A percentile compares a stretch with the other conserved stretches of the same genome.
Conservation (phyloP, 257 asterid genomes). For the Primulina huaijiensis region DNA sequence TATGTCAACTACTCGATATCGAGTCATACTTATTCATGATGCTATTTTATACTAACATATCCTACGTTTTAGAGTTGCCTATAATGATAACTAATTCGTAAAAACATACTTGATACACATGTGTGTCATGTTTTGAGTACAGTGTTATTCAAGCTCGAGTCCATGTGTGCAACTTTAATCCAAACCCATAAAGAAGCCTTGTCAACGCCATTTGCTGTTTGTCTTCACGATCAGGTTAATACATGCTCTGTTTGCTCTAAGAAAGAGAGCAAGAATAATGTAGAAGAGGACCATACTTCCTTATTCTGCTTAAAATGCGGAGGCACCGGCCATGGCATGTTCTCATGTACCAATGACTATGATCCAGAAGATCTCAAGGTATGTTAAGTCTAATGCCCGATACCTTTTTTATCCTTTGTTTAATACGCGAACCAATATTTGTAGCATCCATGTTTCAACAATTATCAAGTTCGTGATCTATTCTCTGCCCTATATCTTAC, state of each 20-base stretch:
- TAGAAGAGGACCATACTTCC: slow-evolving; percentile 24
- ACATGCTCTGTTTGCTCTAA: slow-evolving; percentile 33
- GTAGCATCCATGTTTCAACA: not conserved
- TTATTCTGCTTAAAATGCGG: slow-evolving; percentile 45
- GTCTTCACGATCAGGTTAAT: slow-evolving; percentile 23
- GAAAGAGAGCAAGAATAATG: slow-evolving; percentile 34
- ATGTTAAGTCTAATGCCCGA: slow-evolving; percentile 5
- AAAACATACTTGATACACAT: slow-evolving; percentile 2
- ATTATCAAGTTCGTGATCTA: not conserved
- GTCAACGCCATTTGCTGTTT: not conserved
- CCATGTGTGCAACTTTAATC: not conserved
- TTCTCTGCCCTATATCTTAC: no score
- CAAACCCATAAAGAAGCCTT: slow-evolving; percentile 1
- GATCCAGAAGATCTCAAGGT: slow-evolving; percentile 53
- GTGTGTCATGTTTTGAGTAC: not conserved
- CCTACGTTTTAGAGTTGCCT: not conserved
- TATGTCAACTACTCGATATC: not conserved
- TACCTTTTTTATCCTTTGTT: not conserved
- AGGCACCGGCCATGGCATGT: slow-evolving; percentile 38
- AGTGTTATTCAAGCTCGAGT: not conserved
- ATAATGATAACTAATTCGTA: not conserved
- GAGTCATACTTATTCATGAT: not conserved
- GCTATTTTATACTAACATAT: slow-evolving; percentile 3
- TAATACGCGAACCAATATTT: not conserved
- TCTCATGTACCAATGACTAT: slow-evolving; percentile 38